A percentile compares a stretch with the other conserved stretches of the same genome.
Evolutionary conservation across 2,329 filamentous ascomycete genomes (phyloP).

Genomic region (Knoxdaviesia proteae): DNA sequence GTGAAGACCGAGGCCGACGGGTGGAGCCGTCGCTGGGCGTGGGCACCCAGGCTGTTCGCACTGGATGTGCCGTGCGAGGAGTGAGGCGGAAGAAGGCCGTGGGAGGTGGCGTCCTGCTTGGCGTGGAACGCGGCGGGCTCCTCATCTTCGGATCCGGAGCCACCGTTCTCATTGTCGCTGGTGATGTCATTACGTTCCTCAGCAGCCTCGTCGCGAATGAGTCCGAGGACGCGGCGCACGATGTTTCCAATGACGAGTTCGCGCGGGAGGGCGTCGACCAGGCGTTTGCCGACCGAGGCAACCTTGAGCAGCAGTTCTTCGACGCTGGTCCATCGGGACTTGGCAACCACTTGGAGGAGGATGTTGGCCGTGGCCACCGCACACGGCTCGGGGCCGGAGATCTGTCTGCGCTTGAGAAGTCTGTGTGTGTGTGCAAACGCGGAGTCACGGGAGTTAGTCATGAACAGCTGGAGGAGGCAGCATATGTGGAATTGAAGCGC

Average conservation of each 20-base stretch:
- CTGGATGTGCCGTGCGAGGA: constrained; percentile 5
- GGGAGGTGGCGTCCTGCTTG: constrained; percentile 13
- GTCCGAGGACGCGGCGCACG: constrained; percentile 67
- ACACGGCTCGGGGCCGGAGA: constrained; percentile 69
- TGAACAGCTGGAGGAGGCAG: no score
- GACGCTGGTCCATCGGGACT: constrained; percentile 58
- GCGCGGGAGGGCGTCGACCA: constrained; percentile 67
- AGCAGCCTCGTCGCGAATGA: constrained; percentile 80
- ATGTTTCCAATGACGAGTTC: constrained; percentile 93
- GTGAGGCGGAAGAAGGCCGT: no score
- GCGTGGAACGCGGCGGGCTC: constrained; percentile 14
- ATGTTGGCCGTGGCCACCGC: constrained; percentile 82
- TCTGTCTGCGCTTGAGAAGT: constrained; percentile 77
- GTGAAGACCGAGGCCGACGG: constrained; percentile 30
- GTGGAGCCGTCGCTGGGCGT: constrained; percentile 3
- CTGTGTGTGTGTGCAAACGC: constrained; percentile 25
- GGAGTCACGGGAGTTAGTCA: constrained; percentile 1
- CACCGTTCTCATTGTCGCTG: constrained; percentile 22
- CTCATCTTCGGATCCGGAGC: constrained; percentile 16
- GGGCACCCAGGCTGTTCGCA: constrained; percentile 5
- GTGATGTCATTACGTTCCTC: constrained; percentile 49
- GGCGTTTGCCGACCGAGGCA: constrained; percentile 52
- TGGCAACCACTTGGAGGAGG: constrained; percentile 67
- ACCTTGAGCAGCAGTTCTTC: constrained; percentile 63
- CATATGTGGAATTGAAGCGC: no score